These are phyloP conservation scores for Aristolochia fimbriata DNA, from an alignment of 164 flowering plant species.

Conservation along the genomic window DNA sequence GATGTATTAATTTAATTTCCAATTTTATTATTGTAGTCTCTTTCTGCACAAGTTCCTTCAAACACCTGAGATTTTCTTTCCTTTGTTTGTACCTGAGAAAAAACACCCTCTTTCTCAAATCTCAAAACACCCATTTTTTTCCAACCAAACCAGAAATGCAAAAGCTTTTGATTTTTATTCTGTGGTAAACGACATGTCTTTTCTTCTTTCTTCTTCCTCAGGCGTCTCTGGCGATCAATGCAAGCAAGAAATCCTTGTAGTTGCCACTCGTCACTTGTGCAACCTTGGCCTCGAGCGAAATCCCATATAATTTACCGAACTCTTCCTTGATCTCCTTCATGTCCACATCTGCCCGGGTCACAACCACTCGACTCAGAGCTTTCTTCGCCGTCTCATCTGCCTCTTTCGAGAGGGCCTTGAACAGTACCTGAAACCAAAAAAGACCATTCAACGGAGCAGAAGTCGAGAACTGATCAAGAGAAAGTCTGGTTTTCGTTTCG, in stretches of 20 bases:
- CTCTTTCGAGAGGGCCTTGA: conserved; percentile 21
- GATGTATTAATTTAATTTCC: too few species aligned
- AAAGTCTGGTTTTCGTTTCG: neutral
- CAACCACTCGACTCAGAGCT: conserved; percentile 50
- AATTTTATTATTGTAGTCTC: too few species aligned
- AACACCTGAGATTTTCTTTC: too few species aligned
- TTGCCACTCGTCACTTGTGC: conserved; percentile 41
- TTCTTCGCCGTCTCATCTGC: conserved; percentile 47
- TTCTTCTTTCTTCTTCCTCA: neutral
- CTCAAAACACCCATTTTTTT: too few species aligned
- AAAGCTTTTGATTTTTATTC: neutral
- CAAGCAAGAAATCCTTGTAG: conserved; percentile 61
- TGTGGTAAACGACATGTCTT: neutral
- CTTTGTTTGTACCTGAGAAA: too few species aligned
- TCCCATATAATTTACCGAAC: conserved; percentile 30
- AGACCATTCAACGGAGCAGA: neutral
- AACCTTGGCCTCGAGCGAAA: conserved; percentile 36
- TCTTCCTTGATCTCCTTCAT: conserved; percentile 49
- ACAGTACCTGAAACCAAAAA: conserved; percentile 39
- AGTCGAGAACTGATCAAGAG: too few species aligned
- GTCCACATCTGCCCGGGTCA: conserved; percentile 55
- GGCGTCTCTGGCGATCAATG: conserved; percentile 29
- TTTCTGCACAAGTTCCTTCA: too few species aligned
- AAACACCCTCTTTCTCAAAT: too few species aligned
- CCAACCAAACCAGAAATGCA: too few species aligned